These are phyloP conservation scores for Backusella luteola DNA, from an alignment of 192 early-diverging fungal genomes.

Conservation along the genomic window DNA sequence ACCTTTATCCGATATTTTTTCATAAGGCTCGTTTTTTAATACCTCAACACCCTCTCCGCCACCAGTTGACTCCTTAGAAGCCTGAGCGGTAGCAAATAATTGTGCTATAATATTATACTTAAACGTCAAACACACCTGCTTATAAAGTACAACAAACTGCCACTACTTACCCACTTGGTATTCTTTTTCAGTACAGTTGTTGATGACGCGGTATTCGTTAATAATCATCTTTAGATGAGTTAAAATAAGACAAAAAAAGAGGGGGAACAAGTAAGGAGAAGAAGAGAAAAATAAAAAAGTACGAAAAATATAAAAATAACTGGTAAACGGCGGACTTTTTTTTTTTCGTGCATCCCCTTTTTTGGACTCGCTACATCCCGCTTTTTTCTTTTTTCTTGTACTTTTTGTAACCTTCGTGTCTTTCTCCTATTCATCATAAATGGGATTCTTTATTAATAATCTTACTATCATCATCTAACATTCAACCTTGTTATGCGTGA, in stretches of 20 bases:
- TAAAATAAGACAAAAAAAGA: not conserved
- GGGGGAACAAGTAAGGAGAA: not conserved
- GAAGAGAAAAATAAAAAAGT: not conserved
- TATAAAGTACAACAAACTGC: not conserved
- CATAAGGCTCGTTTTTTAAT: conserved; percentile 73
- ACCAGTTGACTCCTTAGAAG: conserved; percentile 74
- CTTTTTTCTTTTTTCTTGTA: not conserved
- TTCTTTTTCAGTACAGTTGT: conserved; percentile 73
- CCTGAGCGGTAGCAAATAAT: conserved; percentile 71
- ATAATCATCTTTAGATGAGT: conserved; percentile 50
- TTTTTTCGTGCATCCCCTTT: not conserved
- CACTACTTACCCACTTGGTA: conserved; percentile 52
- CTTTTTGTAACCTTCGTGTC: not conserved
- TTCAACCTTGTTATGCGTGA: not conserved
- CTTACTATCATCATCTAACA: not conserved
- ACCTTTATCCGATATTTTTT: conserved; percentile 46
- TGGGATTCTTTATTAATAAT: not conserved
- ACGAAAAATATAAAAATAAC: not conserved
- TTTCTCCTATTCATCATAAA: not conserved
- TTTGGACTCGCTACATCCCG: not conserved
- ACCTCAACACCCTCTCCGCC: conserved; percentile 81
- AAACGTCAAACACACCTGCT: conserved; percentile 4
- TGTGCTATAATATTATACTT: conserved; percentile 43
- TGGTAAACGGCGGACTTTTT: not conserved
- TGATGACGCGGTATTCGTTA: conserved; percentile 74